A percentile compares a stretch with the other conserved stretches of the same genome.
Evolutionary conservation across 176 grass and related monocot species (phyloP).

Genomic region (Oryza glaberrima): DNA sequence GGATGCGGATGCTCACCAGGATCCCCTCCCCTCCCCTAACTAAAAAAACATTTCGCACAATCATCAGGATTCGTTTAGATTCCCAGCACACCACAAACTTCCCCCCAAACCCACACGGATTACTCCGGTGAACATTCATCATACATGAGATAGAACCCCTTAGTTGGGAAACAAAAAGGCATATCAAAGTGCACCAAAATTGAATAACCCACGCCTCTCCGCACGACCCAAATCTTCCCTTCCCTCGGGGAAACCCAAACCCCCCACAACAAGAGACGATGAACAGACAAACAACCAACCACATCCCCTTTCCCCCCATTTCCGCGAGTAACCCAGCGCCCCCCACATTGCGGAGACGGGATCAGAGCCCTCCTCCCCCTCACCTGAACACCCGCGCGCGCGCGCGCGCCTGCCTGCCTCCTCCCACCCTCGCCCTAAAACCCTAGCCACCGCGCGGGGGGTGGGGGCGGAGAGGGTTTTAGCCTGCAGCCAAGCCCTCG

Average conservation of each 20-base stretch:
- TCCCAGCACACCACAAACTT: background rate
- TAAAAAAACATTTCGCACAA: too few relatives aligned
- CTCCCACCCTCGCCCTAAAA: background rate
- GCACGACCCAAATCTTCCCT: background rate
- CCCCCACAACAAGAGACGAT: background rate
- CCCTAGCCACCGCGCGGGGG: background rate
- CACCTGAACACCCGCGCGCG: background rate
- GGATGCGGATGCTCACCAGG: too few relatives aligned
- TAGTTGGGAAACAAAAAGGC: too few relatives aligned
- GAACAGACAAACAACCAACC: conserved; percentile 8
- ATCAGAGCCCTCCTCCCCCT: background rate
- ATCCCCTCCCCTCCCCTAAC: too few relatives aligned
- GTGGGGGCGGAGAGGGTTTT: background rate
- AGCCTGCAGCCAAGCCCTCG: background rate
- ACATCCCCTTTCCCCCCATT: too few relatives aligned
- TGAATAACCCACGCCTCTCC: background rate
- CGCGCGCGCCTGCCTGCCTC: background rate
- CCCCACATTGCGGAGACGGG: background rate
- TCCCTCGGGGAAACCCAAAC: background rate
- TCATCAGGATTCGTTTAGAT: background rate
- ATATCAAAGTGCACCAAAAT: background rate
- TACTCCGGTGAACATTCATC: background rate
- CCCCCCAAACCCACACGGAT: background rate
- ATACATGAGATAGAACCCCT: background rate
- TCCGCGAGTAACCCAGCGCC: background rate